Base-by-base conservation (phyloP, 2,329 filamentous ascomycete genomes). In the Claviceps quebecensis region DNA sequence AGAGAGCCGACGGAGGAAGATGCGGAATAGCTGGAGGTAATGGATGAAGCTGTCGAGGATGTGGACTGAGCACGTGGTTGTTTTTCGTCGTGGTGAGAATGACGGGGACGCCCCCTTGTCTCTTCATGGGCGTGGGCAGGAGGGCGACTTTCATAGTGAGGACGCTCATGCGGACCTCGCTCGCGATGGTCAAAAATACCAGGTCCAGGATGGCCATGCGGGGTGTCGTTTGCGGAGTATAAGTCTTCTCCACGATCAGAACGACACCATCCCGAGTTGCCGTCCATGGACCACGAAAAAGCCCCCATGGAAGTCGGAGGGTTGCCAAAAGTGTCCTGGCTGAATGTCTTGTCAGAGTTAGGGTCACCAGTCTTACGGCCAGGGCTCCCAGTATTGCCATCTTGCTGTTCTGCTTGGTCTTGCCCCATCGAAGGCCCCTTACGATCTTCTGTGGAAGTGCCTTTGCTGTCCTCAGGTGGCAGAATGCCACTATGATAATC, bases 1-100 rank as follows among this genome's bases (percentile, higher is more conserved):
- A 81, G 72, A 2, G 75, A 78, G 38, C 72, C 76, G 50, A 79
- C 63, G 2, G 66, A 69, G 5, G 66, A 69, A 6, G 43, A 45
- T 3, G 56, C 62, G 1, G 66, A 69, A 19, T 60, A 63, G 7
- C 63, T 63, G 1, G 66, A 67, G 0, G 65, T 66, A 0, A 55
- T 56, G 0, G 66, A 69, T 0, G 67, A 69, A 0, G 57, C 56
- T 0, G 63, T 69, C 14, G 59, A 67, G 9, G 62, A 63, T 0
- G 65, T 69, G 0, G 63, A 67, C 0, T 67, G 70, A 3, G 29
- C 9, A 6, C 56, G 61, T n/a, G 49, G 52, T 8, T 54, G 56
- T 17, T 50, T 48, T 16, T 45, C 40, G 40, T 59, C 26, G 26
- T 11, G n/a, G 14, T 8, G 44, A 19, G n/a, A 23, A 23, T 36